Evolutionary conservation across 805 yeast species (phyloP), one percentile per base, ranked within the genome.

Genomic region (Debaryomyces maramus): DNA sequence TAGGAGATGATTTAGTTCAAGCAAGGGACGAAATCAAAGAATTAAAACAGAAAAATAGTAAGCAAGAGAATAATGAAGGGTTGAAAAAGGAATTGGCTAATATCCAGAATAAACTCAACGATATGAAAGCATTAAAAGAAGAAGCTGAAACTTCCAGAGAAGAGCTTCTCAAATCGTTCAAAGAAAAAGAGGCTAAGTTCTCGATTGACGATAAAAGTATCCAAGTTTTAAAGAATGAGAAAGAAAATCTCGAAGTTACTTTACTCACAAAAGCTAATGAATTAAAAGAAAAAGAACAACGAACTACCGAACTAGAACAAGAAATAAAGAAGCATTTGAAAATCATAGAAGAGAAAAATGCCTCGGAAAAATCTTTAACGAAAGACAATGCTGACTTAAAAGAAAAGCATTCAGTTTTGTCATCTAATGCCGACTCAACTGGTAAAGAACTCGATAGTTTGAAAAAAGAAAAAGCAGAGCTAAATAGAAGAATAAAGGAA

Each of bases 1-100:
- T 89, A 19, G 97, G 97, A 1, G 78, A 85, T 52, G 95, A 88
- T 36, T 67, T 89, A 6, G 95, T 89, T 1, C 74, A 77, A 4
- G 78, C 88, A 0, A 79, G 76, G 47, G 88, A 84, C 33, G 64
- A 77, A 39, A 37, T 81, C 15, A 82, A 83, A 49, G 57, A 53
- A 3, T 33, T 41, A 33, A 40, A 33, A 23, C 24, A 27, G 14
- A 26, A 19, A 23, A n/a, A 30, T 7, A 26, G 8, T 3, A 24
- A 17, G 7, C 16, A 19, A 8, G 22, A 11, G 16, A 31, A 17
- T 11, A 34, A 10, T 13, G 15, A 27, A 4, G 11, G 23, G 10
- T 24, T 39, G 15, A 16, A 32, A 22, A n/a, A 19, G 3, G 34
- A 42, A 30, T 20, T 42, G 7, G 20, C n/a, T 4, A 19, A 26